phyloP scores from a whole-genome alignment of 148 eudicot species.

The Chenopodium quinoa region DNA sequence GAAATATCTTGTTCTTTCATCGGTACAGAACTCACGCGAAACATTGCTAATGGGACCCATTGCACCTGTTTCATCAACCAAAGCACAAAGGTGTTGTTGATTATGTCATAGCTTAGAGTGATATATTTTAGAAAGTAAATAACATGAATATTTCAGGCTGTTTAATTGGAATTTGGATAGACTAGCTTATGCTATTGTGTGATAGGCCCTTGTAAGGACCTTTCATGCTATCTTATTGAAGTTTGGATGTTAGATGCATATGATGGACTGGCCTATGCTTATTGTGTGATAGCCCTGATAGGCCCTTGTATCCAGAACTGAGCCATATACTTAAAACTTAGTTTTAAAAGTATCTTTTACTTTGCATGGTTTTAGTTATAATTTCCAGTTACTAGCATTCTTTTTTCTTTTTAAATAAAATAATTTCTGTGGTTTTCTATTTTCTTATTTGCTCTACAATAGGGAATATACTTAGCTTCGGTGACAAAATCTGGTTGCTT shows the following conservation, averaged over 20 bases:
- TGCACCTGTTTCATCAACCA: neutral
- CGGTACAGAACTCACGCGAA: neutral
- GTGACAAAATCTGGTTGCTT: conserved; percentile 88
- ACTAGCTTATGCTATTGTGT: too few species aligned
- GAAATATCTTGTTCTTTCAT: neutral
- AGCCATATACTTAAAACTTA: neutral
- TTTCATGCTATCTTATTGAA: neutral
- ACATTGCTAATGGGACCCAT: neutral
- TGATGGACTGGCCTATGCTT: neutral
- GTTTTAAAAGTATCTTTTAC: neutral
- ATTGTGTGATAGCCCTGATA: neutral
- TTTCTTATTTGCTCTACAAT: neutral
- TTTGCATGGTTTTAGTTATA: neutral
- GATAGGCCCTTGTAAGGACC: neutral
- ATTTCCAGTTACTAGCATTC: neutral
- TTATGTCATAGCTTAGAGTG: neutral
- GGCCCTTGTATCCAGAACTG: neutral
- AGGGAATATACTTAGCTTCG: conserved; percentile 90
- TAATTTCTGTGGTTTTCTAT: neutral
- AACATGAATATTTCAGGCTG: neutral
- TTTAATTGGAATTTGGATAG: neutral
- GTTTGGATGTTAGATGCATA: neutral
- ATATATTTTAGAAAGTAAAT: neutral
- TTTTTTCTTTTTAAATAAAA: too few species aligned
- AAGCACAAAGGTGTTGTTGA: neutral